A percentile compares a stretch with the other conserved stretches of the same genome.
phyloP scores from a whole-genome alignment of 352 stramenopile species.

The Phytopythium montanum region DNA sequence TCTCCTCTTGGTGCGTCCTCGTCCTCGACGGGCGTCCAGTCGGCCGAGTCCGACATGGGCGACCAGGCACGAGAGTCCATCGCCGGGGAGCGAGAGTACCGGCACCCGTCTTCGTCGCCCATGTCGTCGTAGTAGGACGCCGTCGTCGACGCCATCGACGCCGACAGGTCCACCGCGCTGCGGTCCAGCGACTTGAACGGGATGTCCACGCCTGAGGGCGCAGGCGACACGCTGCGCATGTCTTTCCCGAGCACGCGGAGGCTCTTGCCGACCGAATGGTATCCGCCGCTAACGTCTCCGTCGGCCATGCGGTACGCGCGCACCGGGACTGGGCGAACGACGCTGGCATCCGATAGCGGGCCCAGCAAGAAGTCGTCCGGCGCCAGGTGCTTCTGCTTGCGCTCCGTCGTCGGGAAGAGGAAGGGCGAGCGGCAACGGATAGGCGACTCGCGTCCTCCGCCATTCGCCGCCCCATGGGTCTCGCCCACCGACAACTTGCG shows the following conservation, averaged over 20 bases:
- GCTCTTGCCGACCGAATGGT: slow-evolving; percentile 22
- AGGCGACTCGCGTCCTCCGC: slow-evolving; percentile 10
- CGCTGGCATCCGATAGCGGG: slow-evolving; percentile 18
- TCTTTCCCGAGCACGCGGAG: slow-evolving; percentile 17
- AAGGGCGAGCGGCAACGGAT: slow-evolving; percentile 14
- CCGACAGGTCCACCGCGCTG: slow-evolving; percentile 44
- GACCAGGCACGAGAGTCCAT: slow-evolving; percentile 45
- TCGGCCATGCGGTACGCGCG: slow-evolving; percentile 3
- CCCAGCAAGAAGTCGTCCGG: slow-evolving; percentile 15
- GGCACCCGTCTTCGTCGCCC: slow-evolving; percentile 41
- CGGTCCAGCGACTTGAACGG: slow-evolving; percentile 32
- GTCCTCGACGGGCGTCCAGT: slow-evolving; percentile 41
- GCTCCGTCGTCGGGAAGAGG: slow-evolving; percentile 31
- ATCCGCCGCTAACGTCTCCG: slow-evolving; percentile 8
- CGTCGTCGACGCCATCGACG: slow-evolving; percentile 67
- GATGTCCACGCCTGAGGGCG: slow-evolving; percentile 13
- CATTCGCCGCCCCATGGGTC: slow-evolving; percentile 2
- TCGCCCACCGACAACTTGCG: slow-evolving; percentile 35
- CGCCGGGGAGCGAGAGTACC: slow-evolving; percentile 32
- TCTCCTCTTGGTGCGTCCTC: neutral
- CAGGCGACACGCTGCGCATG: slow-evolving; percentile 18
- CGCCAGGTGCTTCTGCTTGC: slow-evolving; percentile 17
- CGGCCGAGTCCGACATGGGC: slow-evolving; percentile 37
- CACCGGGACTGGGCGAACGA: slow-evolving; percentile 9
- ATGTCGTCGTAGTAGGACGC: slow-evolving; percentile 66